Percentiles rank a stretch among this genome's conserved stretches.
These are phyloP conservation scores for Scleromitrula shiraiana DNA, from an alignment of 2,329 filamentous ascomycete species.

Conservation along the genomic window DNA sequence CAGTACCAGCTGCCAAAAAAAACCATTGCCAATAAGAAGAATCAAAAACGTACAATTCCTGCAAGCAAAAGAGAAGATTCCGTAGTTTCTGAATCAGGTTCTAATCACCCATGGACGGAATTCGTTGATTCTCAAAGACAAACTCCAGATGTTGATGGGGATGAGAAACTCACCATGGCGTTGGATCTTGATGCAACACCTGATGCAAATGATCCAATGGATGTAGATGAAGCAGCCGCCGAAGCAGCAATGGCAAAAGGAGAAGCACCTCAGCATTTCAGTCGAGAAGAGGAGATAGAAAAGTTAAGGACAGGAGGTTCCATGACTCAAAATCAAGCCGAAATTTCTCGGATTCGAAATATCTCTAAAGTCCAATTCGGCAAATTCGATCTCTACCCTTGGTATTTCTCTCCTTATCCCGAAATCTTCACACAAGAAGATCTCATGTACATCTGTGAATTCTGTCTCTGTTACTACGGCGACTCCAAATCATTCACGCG, in stretches of 20 bases:
- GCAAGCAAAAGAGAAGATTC: conserved; percentile 27
- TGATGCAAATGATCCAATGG: conserved; percentile 37
- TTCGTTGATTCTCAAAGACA: conserved; percentile 24
- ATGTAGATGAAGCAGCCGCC: conserved; percentile 43
- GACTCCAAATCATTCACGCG: conserved; percentile 74
- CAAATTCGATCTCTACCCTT: conserved; percentile 83
- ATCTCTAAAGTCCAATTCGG: conserved; percentile 93
- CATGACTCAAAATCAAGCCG: conserved; percentile 98
- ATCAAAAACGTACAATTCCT: conserved; percentile 32
- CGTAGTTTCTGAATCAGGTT: conserved; percentile 26
- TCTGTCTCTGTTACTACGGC: conserved; percentile 87
- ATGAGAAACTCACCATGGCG: conserved; percentile 20
- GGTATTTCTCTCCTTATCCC: conserved; percentile 98
- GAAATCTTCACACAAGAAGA: conserved; percentile 82
- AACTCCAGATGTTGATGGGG: conserved; percentile 23
- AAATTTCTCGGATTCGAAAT: conserved; percentile 92
- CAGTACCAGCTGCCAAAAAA: conserved; percentile 40
- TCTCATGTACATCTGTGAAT: conserved; percentile 93
- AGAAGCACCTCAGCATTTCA: conserved; percentile 43
- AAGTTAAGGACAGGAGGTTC: conserved; percentile 89
- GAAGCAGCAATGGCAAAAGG: conserved; percentile 25
- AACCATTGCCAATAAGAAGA: conserved; percentile 31
- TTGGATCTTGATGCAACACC: conserved; percentile 27
- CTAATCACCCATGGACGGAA: conserved; percentile 27
- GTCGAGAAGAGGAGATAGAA: conserved; percentile 88